phyloP scores from a whole-genome alignment of 495 filamentous ascomycete species.

The Neurospora hispaniola region DNA sequence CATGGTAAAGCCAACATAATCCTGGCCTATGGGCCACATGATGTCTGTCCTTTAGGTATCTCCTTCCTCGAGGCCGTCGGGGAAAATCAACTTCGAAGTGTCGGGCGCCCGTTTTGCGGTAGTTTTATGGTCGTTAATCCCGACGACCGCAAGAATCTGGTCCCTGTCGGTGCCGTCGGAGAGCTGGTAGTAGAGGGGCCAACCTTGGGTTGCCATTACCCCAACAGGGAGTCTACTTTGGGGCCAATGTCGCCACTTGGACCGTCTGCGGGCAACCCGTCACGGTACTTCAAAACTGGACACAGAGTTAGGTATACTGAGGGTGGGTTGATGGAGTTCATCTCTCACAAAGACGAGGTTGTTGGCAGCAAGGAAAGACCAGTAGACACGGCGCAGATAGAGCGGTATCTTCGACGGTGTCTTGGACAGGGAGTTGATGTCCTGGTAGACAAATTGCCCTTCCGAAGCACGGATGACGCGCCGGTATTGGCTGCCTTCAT shows the following conservation, averaged over 20 bases:
- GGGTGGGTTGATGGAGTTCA: slow-evolving; percentile 34
- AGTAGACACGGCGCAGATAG: slow-evolving; percentile 29
- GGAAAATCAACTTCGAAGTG: slow-evolving; percentile 25
- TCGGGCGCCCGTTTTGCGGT: slow-evolving; percentile 34
- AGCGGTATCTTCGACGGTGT: slow-evolving; percentile 32
- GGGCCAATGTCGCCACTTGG: slow-evolving; percentile 16
- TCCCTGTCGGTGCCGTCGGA: slow-evolving; percentile 37
- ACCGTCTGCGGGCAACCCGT: slow-evolving; percentile 3
- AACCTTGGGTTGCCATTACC: slow-evolving; percentile 28
- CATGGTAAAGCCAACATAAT: slow-evolving; percentile 32
- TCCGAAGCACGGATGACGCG: slow-evolving; percentile 22
- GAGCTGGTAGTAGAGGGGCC: slow-evolving; percentile 39
- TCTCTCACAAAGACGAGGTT: slow-evolving; percentile 24
- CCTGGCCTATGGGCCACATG: slow-evolving; percentile 34
- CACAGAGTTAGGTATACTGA: slow-evolving; percentile 34
- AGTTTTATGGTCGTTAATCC: slow-evolving; percentile 37
- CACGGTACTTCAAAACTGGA: slow-evolving; percentile 31
- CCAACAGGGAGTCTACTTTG: slow-evolving; percentile 21
- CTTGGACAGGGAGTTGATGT: slow-evolving; percentile 36
- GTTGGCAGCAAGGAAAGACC: slow-evolving; percentile 19
- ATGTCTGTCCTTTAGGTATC: slow-evolving; percentile 36
- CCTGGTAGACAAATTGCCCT: slow-evolving; percentile 33
- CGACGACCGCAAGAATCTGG: slow-evolving; percentile 35
- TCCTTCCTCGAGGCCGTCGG: slow-evolving; percentile 31
- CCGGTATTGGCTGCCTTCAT: slow-evolving; percentile 33